Evolutionary conservation across 2,329 filamentous ascomycete genomes (phyloP), one percentile per base, ranked within the genome.

Genomic region (Pseudocercospora pini-densiflorae): DNA sequence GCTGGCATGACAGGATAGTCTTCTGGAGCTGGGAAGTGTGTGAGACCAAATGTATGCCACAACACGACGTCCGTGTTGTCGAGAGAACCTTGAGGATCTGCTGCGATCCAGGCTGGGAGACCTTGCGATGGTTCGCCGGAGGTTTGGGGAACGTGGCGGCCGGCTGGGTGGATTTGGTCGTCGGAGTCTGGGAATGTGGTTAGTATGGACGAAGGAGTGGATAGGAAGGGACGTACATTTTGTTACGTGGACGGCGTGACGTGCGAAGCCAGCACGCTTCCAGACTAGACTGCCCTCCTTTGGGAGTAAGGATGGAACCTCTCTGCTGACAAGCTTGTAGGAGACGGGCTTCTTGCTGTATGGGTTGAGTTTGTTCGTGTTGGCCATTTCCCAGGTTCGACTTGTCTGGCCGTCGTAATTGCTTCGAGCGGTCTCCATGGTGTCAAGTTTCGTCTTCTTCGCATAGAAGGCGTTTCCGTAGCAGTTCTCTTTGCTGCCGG

Each of bases 21-120:
- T 77, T 97, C 94, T 0, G 93, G 93, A 0, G 91, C 83, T 0
- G 94, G 93, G 83, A 97, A 94, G 77, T 97, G 94, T 0, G 91
- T 94, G 40, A 97, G 84, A 40, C 94, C 94, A 75, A 97, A 97
- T 0, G 93, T 97, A 81, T 97, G 93, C 93, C 93, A 97, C 16
- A 97, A 86, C 1, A 97, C 93, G 31, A 97, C 82, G 77, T 97
- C 92, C 0, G 89, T 92, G 82, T 97, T 91, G 63, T 91, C 91
- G 71, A 97, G 89, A 27, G 83, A 86, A 64, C 86, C 88, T 54
- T 81, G 81, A 12, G 91, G 89, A 67, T 93, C 87, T 24, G 88
- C 88, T 19, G 83, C 81, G 71, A 95, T 90, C 92, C 92, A 94
- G 71, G 89, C 85, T 0, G 91, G 90, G 2, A 96, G 82, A 33